These are phyloP conservation scores for Gelatoporia subvermispora DNA, from an alignment of 768 basidiomycete species.

Conservation along the genomic window DNA sequence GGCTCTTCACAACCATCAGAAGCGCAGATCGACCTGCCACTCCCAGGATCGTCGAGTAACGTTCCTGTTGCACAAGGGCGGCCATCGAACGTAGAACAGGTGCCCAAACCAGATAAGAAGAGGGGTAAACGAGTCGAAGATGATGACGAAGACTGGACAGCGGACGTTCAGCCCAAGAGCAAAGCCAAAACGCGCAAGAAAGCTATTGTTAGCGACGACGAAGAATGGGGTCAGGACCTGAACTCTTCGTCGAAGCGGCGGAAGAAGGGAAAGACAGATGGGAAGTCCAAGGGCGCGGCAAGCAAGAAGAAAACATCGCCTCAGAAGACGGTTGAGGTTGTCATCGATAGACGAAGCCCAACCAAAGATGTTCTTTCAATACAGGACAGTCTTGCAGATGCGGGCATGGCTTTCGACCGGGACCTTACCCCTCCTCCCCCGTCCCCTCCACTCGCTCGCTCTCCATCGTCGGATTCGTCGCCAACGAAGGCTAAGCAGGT, in stretches of 20 bases:
- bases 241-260: conserved; percentile 12
- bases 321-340: conserved; percentile 9
- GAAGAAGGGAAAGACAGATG: conserved; percentile 12
- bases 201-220: conserved; percentile 15
- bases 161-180: conserved; percentile 14
- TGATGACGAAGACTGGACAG: conserved; percentile 12
- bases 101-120: conserved; percentile 9
- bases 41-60: background rate
- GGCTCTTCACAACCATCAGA: conserved; percentile 7
- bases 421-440: no score
- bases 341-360: conserved; percentile 4
- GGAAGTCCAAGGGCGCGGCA: conserved; percentile 8
- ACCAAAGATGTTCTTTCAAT: background rate
- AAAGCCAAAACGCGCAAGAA: conserved; percentile 15
- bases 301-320: conserved; percentile 3
- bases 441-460: no score
- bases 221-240: conserved; percentile 14
- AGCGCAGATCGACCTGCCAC: background rate
- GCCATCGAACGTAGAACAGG: background rate
- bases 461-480: no score
- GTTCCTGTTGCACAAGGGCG: conserved; percentile 1
- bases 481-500: no score
- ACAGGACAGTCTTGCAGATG: background rate
- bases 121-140: conserved; percentile 11
- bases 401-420: no score